Evolutionary conservation across 805 yeast genomes (phyloP).

Genomic region (Trichomonascus vanleenenianus): DNA sequence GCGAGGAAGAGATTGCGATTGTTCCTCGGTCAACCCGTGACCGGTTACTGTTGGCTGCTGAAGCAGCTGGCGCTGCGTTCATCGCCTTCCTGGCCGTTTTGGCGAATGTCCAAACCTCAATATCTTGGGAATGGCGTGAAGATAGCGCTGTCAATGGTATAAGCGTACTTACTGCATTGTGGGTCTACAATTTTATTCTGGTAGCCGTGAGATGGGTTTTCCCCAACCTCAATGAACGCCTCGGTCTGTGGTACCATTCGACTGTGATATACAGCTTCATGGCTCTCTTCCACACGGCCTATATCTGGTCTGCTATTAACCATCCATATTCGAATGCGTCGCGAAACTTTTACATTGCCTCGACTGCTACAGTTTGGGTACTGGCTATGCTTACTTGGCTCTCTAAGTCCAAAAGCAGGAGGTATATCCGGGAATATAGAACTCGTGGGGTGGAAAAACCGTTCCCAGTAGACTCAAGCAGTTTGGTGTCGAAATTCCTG

Average conservation of each 20-base stretch:
- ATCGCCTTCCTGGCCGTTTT: conserved; percentile 16
- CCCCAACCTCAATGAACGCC: conserved; percentile 9
- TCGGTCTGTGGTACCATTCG: conserved; percentile 23
- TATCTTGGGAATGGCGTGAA: conserved; percentile 11
- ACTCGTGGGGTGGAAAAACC: too few relatives aligned
- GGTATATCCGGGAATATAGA: too few relatives aligned
- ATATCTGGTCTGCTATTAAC: conserved; percentile 20
- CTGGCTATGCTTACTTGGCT: conserved; percentile 46
- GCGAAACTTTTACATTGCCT: conserved; percentile 13
- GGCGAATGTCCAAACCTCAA: conserved; percentile 10
- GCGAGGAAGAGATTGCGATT: conserved; percentile 9
- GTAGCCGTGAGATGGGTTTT: conserved; percentile 13
- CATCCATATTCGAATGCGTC: conserved; percentile 18
- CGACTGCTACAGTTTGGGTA: conserved; percentile 36
- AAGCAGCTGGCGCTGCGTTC: conserved; percentile 18
- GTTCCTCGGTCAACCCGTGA: conserved; percentile 22
- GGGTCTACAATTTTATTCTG: conserved; percentile 21
- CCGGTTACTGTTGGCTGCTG: conserved; percentile 20
- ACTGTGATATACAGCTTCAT: conserved; percentile 17
- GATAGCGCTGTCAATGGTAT: conserved; percentile 6
- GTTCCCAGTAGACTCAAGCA: too few relatives aligned
- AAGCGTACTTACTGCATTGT: conserved; percentile 7
- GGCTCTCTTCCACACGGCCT: conserved; percentile 14
- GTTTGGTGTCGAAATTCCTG: too few relatives aligned
- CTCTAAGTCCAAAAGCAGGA: conserved; percentile 57